These are phyloP conservation scores for Amaranthus palmeri DNA, from an alignment of 148 eudicot species.

Conservation along the genomic window DNA sequence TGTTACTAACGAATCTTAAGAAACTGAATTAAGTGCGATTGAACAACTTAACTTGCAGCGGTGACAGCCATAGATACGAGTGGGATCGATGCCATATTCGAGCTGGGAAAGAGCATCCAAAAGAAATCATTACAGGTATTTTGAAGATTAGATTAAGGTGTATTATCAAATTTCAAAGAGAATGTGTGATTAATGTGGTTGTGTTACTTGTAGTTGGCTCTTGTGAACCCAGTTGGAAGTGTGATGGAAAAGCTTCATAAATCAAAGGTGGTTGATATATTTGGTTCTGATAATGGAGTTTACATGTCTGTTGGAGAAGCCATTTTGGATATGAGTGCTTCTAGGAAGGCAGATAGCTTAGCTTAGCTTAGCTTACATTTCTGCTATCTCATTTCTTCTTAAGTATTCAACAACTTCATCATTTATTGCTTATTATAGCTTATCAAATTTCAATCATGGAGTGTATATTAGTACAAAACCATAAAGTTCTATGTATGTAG, in stretches of 20 bases:
- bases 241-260: conserved; percentile 81
- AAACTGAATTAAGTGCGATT: not conserved
- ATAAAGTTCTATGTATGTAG: too few species aligned
- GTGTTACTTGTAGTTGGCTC: conserved; percentile 38
- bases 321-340: conserved; percentile 57
- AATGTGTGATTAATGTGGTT: not conserved
- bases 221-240: conserved; percentile 74
- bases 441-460: not conserved
- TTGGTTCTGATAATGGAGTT: conserved; percentile 48
- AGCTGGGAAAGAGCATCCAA: conserved; percentile 57
- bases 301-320: conserved; percentile 85
- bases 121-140: conserved; percentile 54
- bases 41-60: conserved; percentile 35
- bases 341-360: conserved; percentile 58
- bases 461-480: not conserved
- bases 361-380: conserved; percentile 21
- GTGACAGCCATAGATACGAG: conserved; percentile 91
- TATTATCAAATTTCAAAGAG: not conserved
- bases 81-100: conserved; percentile 64
- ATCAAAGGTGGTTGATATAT: conserved; percentile 52
- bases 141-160: not conserved
- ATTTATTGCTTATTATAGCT: not conserved
- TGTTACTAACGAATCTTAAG: not conserved
- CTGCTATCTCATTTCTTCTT: not conserved
- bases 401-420: not conserved